phyloP scores from a whole-genome alignment of 1,284 basidiomycete species.

The Fistulina hepatica region DNA sequence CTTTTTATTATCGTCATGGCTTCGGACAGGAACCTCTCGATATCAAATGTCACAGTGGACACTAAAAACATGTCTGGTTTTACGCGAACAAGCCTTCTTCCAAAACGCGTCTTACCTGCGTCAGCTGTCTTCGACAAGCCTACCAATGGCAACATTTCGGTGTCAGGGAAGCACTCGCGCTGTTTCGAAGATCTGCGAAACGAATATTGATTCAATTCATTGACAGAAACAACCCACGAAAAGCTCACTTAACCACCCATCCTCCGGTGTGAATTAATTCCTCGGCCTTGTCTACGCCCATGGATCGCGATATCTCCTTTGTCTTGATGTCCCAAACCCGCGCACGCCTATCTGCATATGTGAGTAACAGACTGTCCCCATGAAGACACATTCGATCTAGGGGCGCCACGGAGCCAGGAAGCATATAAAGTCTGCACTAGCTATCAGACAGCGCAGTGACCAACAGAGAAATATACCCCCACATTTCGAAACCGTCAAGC shows the following conservation, averaged over 20 bases:
- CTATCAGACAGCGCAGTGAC: slow-evolving; percentile 7
- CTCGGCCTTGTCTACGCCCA: slow-evolving; percentile 64
- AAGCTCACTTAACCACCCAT: slow-evolving; percentile 71
- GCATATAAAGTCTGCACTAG: slow-evolving; percentile 50
- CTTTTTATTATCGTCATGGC: slow-evolving; percentile 36
- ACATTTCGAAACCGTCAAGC: slow-evolving; percentile 73
- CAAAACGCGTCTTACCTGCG: too few relatives aligned
- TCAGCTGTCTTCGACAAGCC: slow-evolving; percentile 10
- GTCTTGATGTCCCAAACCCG: slow-evolving; percentile 85
- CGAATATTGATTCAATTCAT: neutral
- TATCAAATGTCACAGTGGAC: slow-evolving; percentile 33
- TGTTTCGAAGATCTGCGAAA: slow-evolving; percentile 16
- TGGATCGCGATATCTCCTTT: slow-evolving; percentile 79
- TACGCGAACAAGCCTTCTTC: too few relatives aligned
- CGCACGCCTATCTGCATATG: slow-evolving; percentile 70
- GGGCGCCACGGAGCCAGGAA: slow-evolving; percentile 66
- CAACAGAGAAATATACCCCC: slow-evolving; percentile 20
- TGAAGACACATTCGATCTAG: slow-evolving; percentile 58
- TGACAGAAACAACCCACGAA: slow-evolving; percentile 24
- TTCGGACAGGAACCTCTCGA: slow-evolving; percentile 39
- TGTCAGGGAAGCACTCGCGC: slow-evolving; percentile 14
- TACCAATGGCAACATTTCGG: slow-evolving; percentile 1
- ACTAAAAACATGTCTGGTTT: slow-evolving; percentile 24
- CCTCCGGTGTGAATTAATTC: slow-evolving; percentile 60
- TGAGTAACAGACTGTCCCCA: slow-evolving; percentile 63